Conservation (phyloP, 768 basidiomycete species). For the Suillus decipiens region DNA sequence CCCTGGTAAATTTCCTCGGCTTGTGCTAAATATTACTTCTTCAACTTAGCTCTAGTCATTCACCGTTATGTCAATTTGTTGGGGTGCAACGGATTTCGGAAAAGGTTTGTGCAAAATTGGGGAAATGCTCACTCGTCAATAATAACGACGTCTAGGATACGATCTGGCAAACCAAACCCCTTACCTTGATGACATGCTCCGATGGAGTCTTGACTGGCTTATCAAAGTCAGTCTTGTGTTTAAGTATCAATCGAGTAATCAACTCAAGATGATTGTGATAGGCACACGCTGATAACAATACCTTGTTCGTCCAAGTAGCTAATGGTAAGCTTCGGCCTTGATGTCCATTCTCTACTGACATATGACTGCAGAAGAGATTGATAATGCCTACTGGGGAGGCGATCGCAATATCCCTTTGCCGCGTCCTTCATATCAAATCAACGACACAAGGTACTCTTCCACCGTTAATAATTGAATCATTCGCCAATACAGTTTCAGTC, state of each 20-base stretch:
- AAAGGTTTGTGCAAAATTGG: conserved; percentile 46
- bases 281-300: conserved; percentile 77
- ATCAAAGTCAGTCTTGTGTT: conserved; percentile 62
- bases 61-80: conserved; percentile 82
- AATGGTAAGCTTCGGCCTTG: conserved; percentile 46
- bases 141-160: conserved; percentile 52
- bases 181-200: conserved; percentile 88
- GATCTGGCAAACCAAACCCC: conserved; percentile 84
- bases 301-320: conserved; percentile 78
- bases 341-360: conserved; percentile 9
- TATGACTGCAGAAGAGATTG: conserved; percentile 48
- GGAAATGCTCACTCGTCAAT: conserved; percentile 7
- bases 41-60: conserved; percentile 53
- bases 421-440: conserved; percentile 79
- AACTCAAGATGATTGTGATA: conserved; percentile 29
- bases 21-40: background rate
- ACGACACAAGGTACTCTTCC: conserved; percentile 50
- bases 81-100: conserved; percentile 87
- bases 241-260: background rate
- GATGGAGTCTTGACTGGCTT: conserved; percentile 92
- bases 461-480: background rate
- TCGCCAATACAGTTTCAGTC: conserved; percentile 35
- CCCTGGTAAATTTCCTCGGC: conserved; percentile 54
- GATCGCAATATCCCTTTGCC: conserved; percentile 75
- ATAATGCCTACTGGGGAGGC: conserved; percentile 89